Conservation (phyloP, 2,329 filamentous ascomycete species). For the Calonectria montana region DNA sequence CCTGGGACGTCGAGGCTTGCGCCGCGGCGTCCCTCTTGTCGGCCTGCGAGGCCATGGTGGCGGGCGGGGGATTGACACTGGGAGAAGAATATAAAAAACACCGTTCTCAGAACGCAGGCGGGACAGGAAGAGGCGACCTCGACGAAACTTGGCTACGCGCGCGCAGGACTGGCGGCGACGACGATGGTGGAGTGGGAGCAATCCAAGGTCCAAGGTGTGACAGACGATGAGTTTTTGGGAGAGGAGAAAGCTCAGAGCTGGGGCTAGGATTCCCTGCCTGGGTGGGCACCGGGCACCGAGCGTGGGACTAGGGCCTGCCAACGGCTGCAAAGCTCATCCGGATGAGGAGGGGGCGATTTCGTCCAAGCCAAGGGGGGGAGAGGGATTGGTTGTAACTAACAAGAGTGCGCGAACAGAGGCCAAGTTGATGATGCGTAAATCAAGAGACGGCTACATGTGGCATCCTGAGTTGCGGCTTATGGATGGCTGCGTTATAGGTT, state of each 20-base stretch:
- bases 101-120: neutral
- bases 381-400: neutral
- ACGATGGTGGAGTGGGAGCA: constrained; percentile 7
- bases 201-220: neutral
- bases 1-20: constrained; percentile 32
- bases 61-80: constrained; percentile 13
- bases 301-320: constrained; percentile 9
- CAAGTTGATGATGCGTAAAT: neutral
- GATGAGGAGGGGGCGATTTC: neutral
- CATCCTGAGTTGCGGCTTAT: neutral
- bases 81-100: neutral
- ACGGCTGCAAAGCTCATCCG: neutral
- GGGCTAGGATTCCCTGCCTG: constrained; percentile 15
- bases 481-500: neutral
- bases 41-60: constrained; percentile 39
- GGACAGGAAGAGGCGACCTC: neutral
- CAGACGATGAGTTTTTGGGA: constrained; percentile 18
- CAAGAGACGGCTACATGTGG: neutral
- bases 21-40: constrained; percentile 40
- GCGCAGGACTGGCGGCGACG: constrained; percentile 14
- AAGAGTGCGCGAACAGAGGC: neutral
- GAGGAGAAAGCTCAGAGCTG: constrained; percentile 9
- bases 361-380: neutral
- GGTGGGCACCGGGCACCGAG: constrained; percentile 12
- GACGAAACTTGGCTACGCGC: constrained; percentile 4